Base-by-base conservation (phyloP, 1,139 yeast species). In the Candida sojae region DNA sequence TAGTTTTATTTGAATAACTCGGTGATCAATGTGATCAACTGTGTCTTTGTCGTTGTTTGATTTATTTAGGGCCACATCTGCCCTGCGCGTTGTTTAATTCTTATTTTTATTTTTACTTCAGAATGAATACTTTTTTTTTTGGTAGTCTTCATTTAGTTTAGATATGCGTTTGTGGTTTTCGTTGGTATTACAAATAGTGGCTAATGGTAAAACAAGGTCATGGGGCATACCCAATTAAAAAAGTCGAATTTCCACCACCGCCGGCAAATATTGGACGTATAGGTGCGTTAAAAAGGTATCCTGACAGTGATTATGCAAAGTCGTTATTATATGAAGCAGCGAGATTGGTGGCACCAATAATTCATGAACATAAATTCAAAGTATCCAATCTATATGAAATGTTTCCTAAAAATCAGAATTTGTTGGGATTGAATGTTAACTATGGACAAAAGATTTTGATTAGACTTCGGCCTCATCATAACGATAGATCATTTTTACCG, bases 361-460 rank as follows among this genome's bases (percentile, higher is more conserved):
- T 93, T 82, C 79, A 82, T 49, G 80, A 81, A 45, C 77, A 84
- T 54, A 78, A 79, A 12, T 81, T 88, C 61, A 80, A 78, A 50
- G 93, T 92, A 3, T 84, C 83, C 0, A 71, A 80, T 0, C 64
- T 93, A 21, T 82, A 88, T 56, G 99, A 93, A 66, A 88, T 93
- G 81, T 87, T 73, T 56, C 98, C 98, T n/a, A 84, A 79, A 54
- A 76, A 81, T 58, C 72, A 78, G 2, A 69, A 77, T 34, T 67
- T 93, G 31, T 69, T 92, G 12, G 98, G 99, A 0, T 67, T 91
- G 51, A 93, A 93, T 66, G 91, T 90, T n/a, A 89, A 90, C 60
- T 69, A 69, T n/a, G 98, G 98, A 1, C 74, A 72, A 53, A 88
- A 87, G 64, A 84, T 93, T 21, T 77, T 87, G 64, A 60, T 93